Percentiles rank a stretch among this genome's conserved stretches.
These are phyloP conservation scores for Pythium myriotylum DNA, from an alignment of 352 stramenopile genomes.

Conservation along the genomic window DNA sequence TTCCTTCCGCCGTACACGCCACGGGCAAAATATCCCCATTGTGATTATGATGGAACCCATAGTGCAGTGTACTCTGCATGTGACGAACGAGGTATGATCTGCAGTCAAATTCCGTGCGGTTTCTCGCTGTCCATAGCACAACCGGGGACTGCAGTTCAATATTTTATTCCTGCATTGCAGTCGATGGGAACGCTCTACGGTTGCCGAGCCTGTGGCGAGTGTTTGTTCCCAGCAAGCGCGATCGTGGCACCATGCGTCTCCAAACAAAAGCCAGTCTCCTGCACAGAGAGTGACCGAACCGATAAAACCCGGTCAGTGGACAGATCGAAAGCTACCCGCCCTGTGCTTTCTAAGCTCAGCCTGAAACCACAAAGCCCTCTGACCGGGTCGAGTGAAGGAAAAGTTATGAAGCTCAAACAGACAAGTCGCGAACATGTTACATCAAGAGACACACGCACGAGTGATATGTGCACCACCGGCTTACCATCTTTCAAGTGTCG, in stretches of 20 bases:
- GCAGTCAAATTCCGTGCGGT: constrained; percentile 50
- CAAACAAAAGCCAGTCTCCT: background rate
- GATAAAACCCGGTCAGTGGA: background rate
- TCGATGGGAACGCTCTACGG: constrained; percentile 77
- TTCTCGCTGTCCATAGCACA: constrained; percentile 53
- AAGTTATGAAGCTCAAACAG: background rate
- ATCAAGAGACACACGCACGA: no score
- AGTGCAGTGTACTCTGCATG: constrained; percentile 25
- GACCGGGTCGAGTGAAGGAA: constrained; percentile 3
- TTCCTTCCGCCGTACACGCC: constrained; percentile 2
- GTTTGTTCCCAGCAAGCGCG: constrained; percentile 65
- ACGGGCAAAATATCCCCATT: background rate
- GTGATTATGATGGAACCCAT: constrained; percentile 21
- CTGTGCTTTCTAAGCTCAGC: constrained; percentile 56
- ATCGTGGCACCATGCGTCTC: constrained; percentile 35
- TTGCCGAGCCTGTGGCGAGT: constrained; percentile 56
- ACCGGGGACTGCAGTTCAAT: background rate
- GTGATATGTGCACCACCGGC: no score
- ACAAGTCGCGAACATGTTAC: constrained; percentile 6
- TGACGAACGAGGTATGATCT: constrained; percentile 66
- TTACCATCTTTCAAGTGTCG: no score
- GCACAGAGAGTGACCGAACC: background rate
- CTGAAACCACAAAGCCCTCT: constrained; percentile 49
- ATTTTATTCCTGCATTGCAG: constrained; percentile 70
- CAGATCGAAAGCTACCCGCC: constrained; percentile 31